Evolutionary conservation across 2,329 filamentous ascomycete species (phyloP).

Genomic region (Chaetomium sp.): DNA sequence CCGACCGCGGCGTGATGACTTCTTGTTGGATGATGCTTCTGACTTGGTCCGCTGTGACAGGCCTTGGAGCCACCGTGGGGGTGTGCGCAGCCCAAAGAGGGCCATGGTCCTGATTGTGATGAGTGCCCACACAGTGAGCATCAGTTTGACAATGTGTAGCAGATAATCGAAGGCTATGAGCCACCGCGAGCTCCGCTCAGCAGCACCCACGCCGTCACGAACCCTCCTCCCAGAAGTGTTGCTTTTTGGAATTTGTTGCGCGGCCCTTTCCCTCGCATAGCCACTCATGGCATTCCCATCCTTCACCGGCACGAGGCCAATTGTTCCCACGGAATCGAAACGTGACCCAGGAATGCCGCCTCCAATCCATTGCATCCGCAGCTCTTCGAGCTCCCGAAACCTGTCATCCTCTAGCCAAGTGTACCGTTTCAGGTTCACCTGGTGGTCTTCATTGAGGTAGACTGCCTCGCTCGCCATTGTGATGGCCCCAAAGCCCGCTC

Average conservation of each 20-base stretch:
- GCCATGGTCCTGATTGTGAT: slow-evolving; percentile 48
- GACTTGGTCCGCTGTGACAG: slow-evolving; percentile 38
- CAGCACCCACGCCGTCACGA: slow-evolving; percentile 66
- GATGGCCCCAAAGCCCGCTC: slow-evolving; percentile 79
- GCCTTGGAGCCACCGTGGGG: slow-evolving; percentile 58
- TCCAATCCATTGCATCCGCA: slow-evolving; percentile 46
- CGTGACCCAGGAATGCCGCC: slow-evolving; percentile 41
- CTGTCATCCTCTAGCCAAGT: slow-evolving; percentile 93
- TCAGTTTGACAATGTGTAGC: slow-evolving; percentile 62
- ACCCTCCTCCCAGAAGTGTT: slow-evolving; percentile 36
- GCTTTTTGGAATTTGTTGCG: slow-evolving; percentile 47
- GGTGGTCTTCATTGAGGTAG: slow-evolving; percentile 83
- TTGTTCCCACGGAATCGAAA: slow-evolving; percentile 47
- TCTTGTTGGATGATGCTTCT: slow-evolving; percentile 15
- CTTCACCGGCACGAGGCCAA: slow-evolving; percentile 50
- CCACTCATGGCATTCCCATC: slow-evolving; percentile 45
- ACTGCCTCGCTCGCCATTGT: slow-evolving; percentile 94
- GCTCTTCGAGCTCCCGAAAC: slow-evolving; percentile 64
- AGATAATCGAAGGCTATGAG: slow-evolving; percentile 70
- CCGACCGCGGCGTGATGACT: slow-evolving; percentile 32
- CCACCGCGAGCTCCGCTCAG: slow-evolving; percentile 74
- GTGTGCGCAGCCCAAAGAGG: slow-evolving; percentile 52
- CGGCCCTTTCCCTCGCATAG: slow-evolving; percentile 64
- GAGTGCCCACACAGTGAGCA: slow-evolving; percentile 52
- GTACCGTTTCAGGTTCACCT: slow-evolving; percentile 63